Conservation (phyloP, 345 rosid genomes). For the Brassica cretica region DNA sequence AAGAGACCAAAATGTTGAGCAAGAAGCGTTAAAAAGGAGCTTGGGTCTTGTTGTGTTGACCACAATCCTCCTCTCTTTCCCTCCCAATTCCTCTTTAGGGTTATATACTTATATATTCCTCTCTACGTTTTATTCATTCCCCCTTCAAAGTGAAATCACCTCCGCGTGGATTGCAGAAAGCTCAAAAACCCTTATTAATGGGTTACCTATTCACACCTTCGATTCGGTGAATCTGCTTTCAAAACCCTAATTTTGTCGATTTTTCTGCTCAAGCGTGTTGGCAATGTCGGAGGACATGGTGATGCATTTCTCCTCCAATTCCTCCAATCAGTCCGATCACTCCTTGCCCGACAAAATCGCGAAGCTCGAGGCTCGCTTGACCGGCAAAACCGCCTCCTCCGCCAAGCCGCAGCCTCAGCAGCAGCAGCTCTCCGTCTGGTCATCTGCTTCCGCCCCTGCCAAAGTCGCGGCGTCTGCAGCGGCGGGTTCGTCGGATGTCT, state of each 20-base stretch:
- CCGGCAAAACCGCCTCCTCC: conserved; percentile 66
- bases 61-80: conserved; percentile 18
- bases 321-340: conserved; percentile 95
- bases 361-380: conserved; percentile 98
- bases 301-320: conserved; percentile 87
- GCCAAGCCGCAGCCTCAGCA: conserved; percentile 33
- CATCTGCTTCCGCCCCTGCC: conserved; percentile 52
- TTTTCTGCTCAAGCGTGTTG: conserved; percentile 1
- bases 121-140: conserved; percentile 17
- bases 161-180: conserved; percentile 10
- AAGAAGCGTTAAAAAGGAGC: neutral
- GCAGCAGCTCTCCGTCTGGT: conserved; percentile 53
- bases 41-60: conserved; percentile 7
- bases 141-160: neutral
- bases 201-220: conserved; percentile 6
- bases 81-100: conserved; percentile 37
- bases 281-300: conserved; percentile 92
- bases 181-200: conserved; percentile 8
- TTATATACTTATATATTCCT: neutral
- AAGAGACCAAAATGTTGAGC: neutral
- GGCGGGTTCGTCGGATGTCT: conserved; percentile 48
- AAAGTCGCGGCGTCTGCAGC: conserved; percentile 49
- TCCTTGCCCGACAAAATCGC: conserved; percentile 93
- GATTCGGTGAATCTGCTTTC: neutral
- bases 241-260: conserved; percentile 24